A percentile compares a stretch with the other conserved stretches of the same genome.
Conservation (phyloP, 106 monocot species). For the Dioscorea zingiberensis region DNA sequence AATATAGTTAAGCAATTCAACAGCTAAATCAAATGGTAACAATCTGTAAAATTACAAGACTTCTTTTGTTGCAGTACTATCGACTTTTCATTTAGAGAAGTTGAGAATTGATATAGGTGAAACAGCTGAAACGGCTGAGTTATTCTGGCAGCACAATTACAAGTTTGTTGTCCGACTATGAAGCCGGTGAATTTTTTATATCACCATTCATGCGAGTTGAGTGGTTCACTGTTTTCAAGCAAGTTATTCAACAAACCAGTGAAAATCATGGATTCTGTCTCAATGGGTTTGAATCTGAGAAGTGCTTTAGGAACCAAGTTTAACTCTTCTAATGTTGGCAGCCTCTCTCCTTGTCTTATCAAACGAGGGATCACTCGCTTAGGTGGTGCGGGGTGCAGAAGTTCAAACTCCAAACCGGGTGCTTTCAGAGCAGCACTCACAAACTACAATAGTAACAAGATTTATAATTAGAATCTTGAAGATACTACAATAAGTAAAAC, state of each 20-base stretch:
- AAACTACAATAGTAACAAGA: constrained; percentile 44
- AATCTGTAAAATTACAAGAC: too few relatives aligned
- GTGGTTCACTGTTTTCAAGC: constrained; percentile 64
- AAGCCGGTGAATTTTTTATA: too few relatives aligned
- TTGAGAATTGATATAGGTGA: too few relatives aligned
- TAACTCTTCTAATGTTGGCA: constrained; percentile 66
- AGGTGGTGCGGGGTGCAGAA: constrained; percentile 48
- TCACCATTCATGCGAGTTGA: constrained; percentile 7
- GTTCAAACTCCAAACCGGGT: constrained; percentile 74
- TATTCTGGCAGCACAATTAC: too few relatives aligned
- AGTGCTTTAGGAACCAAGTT: constrained; percentile 80
- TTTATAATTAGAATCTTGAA: not conserved
- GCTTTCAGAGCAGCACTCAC: constrained; percentile 73
- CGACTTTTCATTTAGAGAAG: too few relatives aligned
- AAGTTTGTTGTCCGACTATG: too few relatives aligned
- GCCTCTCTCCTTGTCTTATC: constrained; percentile 22
- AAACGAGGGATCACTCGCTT: constrained; percentile 48
- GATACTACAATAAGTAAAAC: not conserved
- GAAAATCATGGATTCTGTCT: constrained; percentile 67
- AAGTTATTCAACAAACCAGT: constrained; percentile 61
- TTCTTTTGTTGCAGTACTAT: too few relatives aligned
- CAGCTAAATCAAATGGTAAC: too few relatives aligned
- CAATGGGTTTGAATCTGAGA: constrained; percentile 69
- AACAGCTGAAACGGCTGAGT: too few relatives aligned
- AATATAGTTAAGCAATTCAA: too few relatives aligned